phyloP scores from a whole-genome alignment of 306 rosid genomes.

The Pterocarpus macrocarpus region DNA sequence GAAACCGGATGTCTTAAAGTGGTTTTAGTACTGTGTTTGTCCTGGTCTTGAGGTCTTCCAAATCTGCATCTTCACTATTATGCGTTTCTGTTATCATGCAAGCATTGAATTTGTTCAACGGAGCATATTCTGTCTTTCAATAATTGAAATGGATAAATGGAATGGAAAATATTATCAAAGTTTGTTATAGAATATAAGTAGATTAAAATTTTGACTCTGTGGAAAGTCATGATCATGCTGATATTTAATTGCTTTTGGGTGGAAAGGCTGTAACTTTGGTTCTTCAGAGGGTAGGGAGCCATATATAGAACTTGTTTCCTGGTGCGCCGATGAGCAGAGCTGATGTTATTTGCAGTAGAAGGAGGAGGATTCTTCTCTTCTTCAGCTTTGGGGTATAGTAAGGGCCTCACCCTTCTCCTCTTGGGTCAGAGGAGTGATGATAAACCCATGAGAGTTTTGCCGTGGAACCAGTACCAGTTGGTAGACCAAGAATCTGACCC shows the following conservation, averaged over 20 bases:
- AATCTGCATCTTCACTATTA: slow-evolving; percentile 34
- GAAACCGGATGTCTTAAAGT: slow-evolving; percentile 39
- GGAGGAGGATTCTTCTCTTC: slow-evolving; percentile 93
- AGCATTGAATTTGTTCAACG: slow-evolving; percentile 10
- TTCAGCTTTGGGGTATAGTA: slow-evolving; percentile 88
- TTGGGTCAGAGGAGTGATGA: slow-evolving; percentile 79
- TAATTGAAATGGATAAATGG: slow-evolving; percentile 19
- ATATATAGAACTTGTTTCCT: slow-evolving; percentile 41
- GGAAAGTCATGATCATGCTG: slow-evolving; percentile 18
- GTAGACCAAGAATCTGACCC: slow-evolving; percentile 82
- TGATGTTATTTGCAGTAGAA: slow-evolving; percentile 87
- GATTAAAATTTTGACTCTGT: not conserved
- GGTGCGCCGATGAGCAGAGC: slow-evolving; percentile 76
- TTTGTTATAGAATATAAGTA: slow-evolving; percentile 17
- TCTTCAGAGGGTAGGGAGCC: slow-evolving; percentile 50
- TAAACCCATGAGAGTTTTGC: slow-evolving; percentile 87
- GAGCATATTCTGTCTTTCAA: slow-evolving; percentile 18
- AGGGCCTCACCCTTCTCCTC: slow-evolving; percentile 83
- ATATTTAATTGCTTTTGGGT: slow-evolving; percentile 37
- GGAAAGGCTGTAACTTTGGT: slow-evolving; percentile 45
- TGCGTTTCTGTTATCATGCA: not conserved
- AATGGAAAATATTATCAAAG: slow-evolving; percentile 14
- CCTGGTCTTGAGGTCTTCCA: slow-evolving; percentile 16
- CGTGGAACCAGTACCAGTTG: slow-evolving; percentile 93
- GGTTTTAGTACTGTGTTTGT: slow-evolving; percentile 27